Evolutionary conservation across 208 protist species (phyloP), one percentile per base, ranked within the genome.

Genomic region (Angomonas ambiguus): DNA sequence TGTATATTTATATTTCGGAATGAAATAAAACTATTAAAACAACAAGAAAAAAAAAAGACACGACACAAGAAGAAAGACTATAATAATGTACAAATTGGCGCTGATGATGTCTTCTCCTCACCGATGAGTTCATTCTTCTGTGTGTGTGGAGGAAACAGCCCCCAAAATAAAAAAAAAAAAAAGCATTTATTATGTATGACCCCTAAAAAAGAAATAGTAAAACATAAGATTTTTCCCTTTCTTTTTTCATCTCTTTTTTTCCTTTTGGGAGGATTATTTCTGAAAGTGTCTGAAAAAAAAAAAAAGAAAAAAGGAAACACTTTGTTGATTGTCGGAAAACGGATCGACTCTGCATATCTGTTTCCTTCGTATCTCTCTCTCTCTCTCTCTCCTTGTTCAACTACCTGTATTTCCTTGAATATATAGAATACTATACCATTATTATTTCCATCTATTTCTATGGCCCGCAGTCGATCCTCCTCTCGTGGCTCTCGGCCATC

Each of bases 121-220:
- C n/a, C n/a, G n/a, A n/a, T n/a, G n/a, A n/a, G n/a, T n/a, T 62
- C 10, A 8, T 10, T 51, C 51, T 42, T 64, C 4, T 51, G 16
- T 20, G 30, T 51, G 34, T 64, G 51, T 71, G 4, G 20, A 27
- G 5, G 30, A 27, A 38, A 34, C 6, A 18, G 41, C 13, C 11
- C 13, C 18, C 18, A 48, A 49, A 68, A 55, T 56, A 70, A 61
- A 62, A 70, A 64, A 33, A 24, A 18, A 30, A 56, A 30, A 56
- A 30, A 30, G 11, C 5, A 18, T 10, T 66, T 33, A 5, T 2
- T n/a, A 27, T 51, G 30, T 57, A 6, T 53, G 38, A 38, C 2
- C 56, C 11, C 25, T 55, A 55, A 49, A 51, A 65, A 51, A 63
- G 22, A 55, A 34, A 48, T 32, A 65, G 30, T 67, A 41, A 45